Base-by-base conservation (phyloP, 768 basidiomycete genomes). In the Xerocomellus amylosporus region DNA sequence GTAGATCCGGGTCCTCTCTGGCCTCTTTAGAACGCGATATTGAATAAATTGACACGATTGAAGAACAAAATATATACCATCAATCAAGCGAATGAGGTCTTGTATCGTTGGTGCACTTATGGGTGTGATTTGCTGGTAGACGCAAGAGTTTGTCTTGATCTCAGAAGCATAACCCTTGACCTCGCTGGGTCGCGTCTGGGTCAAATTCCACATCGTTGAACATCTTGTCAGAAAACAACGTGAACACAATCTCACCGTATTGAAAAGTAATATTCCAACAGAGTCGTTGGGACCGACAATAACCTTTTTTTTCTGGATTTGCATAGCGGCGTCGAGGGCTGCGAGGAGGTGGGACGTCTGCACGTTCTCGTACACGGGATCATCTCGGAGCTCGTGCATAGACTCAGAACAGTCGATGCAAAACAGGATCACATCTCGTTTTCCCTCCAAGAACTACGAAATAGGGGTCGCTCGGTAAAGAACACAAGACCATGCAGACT, bases 361-460 rank as follows among this genome's bases (percentile, higher is more conserved):
- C 37, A 76, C 74, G 47, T 85, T 80, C 71, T 90, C 82, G 54
- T 86, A 80, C 50, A 75, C 74, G 12, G 82, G 81, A 62, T 87
- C 83, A 24, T 88, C 86, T 46, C 77, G 77, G 40, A 87, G 80
- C 36, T 75, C 77, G 24, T 89, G 85, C 96, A 98, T 98, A 12
- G 92, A 90, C 50, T 82, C 76, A 0, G 95, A 96, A 58, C 91
- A 93, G 71, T 99, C 95, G 54, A 99, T 92, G 69, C 89, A 90
- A 74, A 98, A 97, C n/a, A 98, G 73, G 43, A 96, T 87, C 31
- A 93, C 90, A 63, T 98, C 93, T 56, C 82, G 82, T 59, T 86
- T 85, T 48, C 83, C 83, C 58, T 91, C 89, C 58, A 82, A 80
- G 54, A 78, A 77, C 88, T 90, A 53, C 14, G 26, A 33, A 24